Evolutionary conservation across 2,329 filamentous ascomycete species (phyloP).

Genomic region (Alternaria arbusti): DNA sequence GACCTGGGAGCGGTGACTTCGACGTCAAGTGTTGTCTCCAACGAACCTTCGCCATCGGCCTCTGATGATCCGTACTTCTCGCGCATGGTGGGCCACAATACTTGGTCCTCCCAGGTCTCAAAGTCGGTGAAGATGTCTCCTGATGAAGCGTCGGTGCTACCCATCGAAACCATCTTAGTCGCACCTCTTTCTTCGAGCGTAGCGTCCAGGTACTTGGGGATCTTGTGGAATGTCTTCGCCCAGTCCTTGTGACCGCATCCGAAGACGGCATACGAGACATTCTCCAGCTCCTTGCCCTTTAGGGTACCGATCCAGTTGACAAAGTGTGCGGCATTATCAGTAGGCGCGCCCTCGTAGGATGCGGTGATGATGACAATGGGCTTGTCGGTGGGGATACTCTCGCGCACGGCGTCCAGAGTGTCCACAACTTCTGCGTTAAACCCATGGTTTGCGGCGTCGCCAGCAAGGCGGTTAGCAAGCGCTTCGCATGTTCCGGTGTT

Average conservation of each 20-base stretch:
- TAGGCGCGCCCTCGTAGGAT: slow-evolving; percentile 52
- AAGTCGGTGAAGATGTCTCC: slow-evolving; percentile 52
- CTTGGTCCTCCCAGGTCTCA: slow-evolving; percentile 49
- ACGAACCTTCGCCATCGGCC: slow-evolving; percentile 25
- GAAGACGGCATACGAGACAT: slow-evolving; percentile 50
- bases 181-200: slow-evolving; percentile 40
- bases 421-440: slow-evolving; percentile 45
- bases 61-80: slow-evolving; percentile 40
- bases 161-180: slow-evolving; percentile 40
- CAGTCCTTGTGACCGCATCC: slow-evolving; percentile 53
- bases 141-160: slow-evolving; percentile 45
- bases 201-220: slow-evolving; percentile 48
- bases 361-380: slow-evolving; percentile 51
- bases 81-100: slow-evolving; percentile 46
- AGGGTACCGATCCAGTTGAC: slow-evolving; percentile 47
- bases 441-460: slow-evolving; percentile 45
- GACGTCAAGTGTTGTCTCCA: slow-evolving; percentile 39
- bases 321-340: slow-evolving; percentile 53
- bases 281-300: slow-evolving; percentile 37
- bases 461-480: slow-evolving; percentile 47
- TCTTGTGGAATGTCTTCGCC: slow-evolving; percentile 50
- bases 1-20: slow-evolving; percentile 44
- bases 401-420: slow-evolving; percentile 44
- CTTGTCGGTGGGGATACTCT: slow-evolving; percentile 43
- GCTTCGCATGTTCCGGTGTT: slow-evolving; percentile 53